Percentiles rank a stretch among this genome's conserved stretches.
Conservation (phyloP, 192 early-diverging fungal species). For the Geranomyces michiganensis region DNA sequence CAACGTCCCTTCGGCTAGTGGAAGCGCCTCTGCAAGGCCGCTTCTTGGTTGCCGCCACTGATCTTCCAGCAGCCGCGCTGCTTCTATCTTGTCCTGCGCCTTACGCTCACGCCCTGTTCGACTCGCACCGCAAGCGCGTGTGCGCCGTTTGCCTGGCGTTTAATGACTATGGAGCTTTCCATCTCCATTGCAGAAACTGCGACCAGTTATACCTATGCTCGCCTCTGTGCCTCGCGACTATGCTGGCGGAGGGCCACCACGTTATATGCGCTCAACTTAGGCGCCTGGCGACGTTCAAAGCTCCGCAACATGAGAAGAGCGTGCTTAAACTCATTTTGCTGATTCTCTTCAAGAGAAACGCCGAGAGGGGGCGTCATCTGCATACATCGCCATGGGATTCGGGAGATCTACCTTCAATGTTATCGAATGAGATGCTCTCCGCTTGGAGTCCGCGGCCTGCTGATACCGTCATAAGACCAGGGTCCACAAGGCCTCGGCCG, state of each 20-base stretch:
- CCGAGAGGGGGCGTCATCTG: slow-evolving; percentile 14
- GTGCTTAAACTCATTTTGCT: slow-evolving; percentile 60
- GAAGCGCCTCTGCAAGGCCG: slow-evolving; percentile 23
- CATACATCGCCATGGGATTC: slow-evolving; percentile 2
- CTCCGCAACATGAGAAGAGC: slow-evolving; percentile 64
- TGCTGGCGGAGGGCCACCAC: slow-evolving; percentile 42
- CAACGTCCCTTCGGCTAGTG: not conserved
- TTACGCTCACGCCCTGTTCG: slow-evolving; percentile 50
- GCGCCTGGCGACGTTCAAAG: slow-evolving; percentile 62
- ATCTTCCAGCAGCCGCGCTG: slow-evolving; percentile 5
- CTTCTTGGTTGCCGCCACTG: slow-evolving; percentile 15
- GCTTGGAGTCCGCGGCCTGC: not conserved
- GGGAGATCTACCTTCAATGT: not conserved
- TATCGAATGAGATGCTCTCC: not conserved
- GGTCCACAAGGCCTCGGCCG: not conserved
- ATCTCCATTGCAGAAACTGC: slow-evolving; percentile 58
- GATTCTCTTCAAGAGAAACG: slow-evolving; percentile 12
- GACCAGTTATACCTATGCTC: slow-evolving; percentile 60
- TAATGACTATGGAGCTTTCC: slow-evolving; percentile 48
- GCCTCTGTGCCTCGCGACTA: slow-evolving; percentile 41
- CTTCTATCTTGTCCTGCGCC: slow-evolving; percentile 22
- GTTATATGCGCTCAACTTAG: slow-evolving; percentile 55
- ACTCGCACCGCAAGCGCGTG: slow-evolving; percentile 63
- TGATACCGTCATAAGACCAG: not conserved
- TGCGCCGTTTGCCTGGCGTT: slow-evolving; percentile 65